phyloP scores from a whole-genome alignment of 108 stramenopile genomes.

The Skeletonema menzelii region DNA sequence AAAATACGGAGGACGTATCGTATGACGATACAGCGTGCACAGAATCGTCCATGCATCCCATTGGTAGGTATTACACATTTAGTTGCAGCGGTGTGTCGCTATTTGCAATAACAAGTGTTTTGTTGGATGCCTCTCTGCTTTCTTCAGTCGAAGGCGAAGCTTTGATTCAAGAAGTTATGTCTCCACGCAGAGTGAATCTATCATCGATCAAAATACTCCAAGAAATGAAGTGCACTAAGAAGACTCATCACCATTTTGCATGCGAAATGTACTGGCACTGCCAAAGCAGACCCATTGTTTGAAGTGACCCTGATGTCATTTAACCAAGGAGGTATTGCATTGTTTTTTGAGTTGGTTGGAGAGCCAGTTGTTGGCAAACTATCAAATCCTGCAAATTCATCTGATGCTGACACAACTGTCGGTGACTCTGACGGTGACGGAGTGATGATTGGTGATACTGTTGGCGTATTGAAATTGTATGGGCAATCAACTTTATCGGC shows the following conservation, averaged over 20 bases:
- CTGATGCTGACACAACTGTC: neutral
- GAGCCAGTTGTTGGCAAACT: neutral
- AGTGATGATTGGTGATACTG: slow-evolving; percentile 3
- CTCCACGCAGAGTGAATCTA: too few relatives aligned
- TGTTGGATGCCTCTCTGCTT: too few relatives aligned
- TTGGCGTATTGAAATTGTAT: neutral
- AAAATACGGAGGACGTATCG: too few relatives aligned
- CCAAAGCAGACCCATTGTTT: neutral
- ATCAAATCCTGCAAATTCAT: neutral
- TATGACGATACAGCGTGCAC: too few relatives aligned
- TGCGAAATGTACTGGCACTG: neutral
- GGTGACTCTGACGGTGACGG: neutral
- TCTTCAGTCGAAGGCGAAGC: too few relatives aligned
- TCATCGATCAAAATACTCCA: too few relatives aligned
- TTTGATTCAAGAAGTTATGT: too few relatives aligned
- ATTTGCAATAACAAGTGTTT: too few relatives aligned
- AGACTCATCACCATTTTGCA: neutral
- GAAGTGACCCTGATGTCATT: neutral
- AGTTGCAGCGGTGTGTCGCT: too few relatives aligned
- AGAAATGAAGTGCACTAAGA: neutral
- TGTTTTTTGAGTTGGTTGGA: neutral
- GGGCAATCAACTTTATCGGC: slow-evolving; percentile 19
- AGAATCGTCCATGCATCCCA: too few relatives aligned
- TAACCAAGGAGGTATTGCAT: neutral
- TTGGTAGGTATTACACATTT: too few relatives aligned